Conservation (phyloP, 805 yeast species). For the Kuraishia piskuri region DNA sequence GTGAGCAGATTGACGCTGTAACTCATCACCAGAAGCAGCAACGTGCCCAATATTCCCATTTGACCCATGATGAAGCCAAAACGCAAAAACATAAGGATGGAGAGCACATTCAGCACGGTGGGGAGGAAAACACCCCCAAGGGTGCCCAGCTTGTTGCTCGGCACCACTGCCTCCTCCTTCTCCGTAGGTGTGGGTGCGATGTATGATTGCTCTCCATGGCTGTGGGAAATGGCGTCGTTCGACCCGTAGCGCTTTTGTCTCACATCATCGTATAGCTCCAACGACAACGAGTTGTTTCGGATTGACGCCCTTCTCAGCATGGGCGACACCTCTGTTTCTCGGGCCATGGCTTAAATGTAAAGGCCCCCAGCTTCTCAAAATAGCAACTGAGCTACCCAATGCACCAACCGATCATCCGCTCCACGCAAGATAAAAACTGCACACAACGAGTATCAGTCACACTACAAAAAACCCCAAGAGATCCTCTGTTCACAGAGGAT, state of each 20-base stretch:
- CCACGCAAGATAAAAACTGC: no score
- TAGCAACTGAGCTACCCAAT: background rate
- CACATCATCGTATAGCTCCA: background rate
- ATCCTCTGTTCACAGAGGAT: no score
- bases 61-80: slow-evolving; percentile 96
- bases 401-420: background rate
- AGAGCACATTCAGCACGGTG: slow-evolving; percentile 83
- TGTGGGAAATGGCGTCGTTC: background rate
- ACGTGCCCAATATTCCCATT: slow-evolving; percentile 78
- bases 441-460: no score
- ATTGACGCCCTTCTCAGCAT: background rate
- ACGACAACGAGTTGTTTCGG: slow-evolving; percentile 2
- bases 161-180: background rate
- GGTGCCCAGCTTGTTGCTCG: slow-evolving; percentile 54
- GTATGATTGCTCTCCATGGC: background rate
- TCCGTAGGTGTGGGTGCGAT: background rate
- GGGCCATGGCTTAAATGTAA: background rate
- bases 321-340: background rate
- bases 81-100: slow-evolving; percentile 90
- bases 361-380: background rate
- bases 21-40: slow-evolving; percentile 58
- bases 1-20: slow-evolving; percentile 79
- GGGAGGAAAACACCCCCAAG: slow-evolving; percentile 90
- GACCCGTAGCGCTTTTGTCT: background rate
- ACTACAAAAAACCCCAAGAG: no score